Base-by-base conservation (phyloP, 305 asterid genomes). In the Euphrasia arctica region DNA sequence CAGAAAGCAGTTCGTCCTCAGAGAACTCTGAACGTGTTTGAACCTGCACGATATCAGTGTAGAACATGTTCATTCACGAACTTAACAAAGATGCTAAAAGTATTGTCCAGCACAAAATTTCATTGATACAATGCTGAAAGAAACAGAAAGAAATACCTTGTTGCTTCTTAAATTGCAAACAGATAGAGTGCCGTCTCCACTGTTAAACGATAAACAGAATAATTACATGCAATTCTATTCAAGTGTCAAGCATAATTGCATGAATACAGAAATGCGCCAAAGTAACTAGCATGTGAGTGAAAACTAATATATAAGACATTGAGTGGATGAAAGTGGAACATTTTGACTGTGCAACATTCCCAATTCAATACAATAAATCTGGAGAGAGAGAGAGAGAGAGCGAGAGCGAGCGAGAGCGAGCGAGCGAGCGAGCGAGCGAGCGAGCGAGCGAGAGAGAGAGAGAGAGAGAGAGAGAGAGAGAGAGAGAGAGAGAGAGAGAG, bases 161-260 rank as follows among this genome's bases (percentile, higher is more conserved):
- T 78, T 84, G 83, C 99, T 93, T 75, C 96, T 79, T 52, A 93
- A 74, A 78, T 93, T 93, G 83, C 96, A 87, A 62, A 93, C 97
- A 41, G 96, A 86, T 50, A 92, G 81, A 66, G 94, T 86, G 62
- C 97, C 97, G 78, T 93, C 99, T 62, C 96, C 97, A 77, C 99
- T 90, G 80, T 25, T 34, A 61, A 63, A 64, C 70, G 65, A 43
- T 69, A 70, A 15, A 66, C 43, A 65, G 7, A 42, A 43, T 22
- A 60, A 63, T 54, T 15, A 69, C 55, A 56, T 6, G 15, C 18
- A 65, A 32, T 7, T 32, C 41, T 58, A 58, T 10, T 72, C 36
- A 64, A 63, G 56, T 34, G 14, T 15, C 10, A 56, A 41, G 3
- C 14, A 52, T 51, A 15, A 43, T 31, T 29, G 1, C 14, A 52